Percentiles rank a stretch among this genome's conserved stretches.
phyloP scores from a whole-genome alignment of 2,329 filamentous ascomycete species.

The Aureobasidium sp. region DNA sequence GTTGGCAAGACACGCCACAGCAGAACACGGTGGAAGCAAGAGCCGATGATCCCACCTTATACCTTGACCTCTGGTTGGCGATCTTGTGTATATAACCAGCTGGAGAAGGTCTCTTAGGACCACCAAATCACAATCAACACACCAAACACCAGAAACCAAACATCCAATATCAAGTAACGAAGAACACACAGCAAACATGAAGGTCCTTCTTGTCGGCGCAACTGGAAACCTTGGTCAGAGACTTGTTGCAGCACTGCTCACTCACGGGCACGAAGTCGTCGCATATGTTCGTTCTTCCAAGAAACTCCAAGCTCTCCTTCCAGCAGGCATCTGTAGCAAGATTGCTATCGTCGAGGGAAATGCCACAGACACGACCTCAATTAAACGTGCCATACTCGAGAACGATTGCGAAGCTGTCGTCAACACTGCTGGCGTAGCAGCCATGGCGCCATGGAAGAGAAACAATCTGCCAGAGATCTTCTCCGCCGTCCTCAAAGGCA shows the following conservation, averaged over 20 bases:
- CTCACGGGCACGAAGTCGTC: conserved; percentile 29
- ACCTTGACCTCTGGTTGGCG: neutral
- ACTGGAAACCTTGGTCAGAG: conserved; percentile 32
- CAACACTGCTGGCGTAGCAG: conserved; percentile 31
- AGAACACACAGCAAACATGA: conserved; percentile 21
- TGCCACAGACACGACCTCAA: conserved; percentile 26
- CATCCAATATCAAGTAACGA: neutral
- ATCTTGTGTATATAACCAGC: neutral
- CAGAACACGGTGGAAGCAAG: neutral
- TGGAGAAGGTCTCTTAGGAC: neutral
- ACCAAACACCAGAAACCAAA: neutral
- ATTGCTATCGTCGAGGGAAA: conserved; percentile 30
- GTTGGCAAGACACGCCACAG: neutral
- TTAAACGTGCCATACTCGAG: conserved; percentile 30
- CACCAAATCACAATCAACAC: neutral
- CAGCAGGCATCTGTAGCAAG: conserved; percentile 23
- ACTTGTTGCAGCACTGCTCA: conserved; percentile 28
- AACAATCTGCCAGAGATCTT: conserved; percentile 30
- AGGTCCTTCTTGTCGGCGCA: conserved; percentile 32
- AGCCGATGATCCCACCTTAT: neutral
- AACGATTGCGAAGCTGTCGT: conserved; percentile 32
- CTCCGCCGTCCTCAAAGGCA: conserved; percentile 26
- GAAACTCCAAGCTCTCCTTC: conserved; percentile 31
- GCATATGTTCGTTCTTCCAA: conserved; percentile 31
- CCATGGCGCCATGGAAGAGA: conserved; percentile 30